phyloP scores from a whole-genome alignment of 768 basidiomycete species.

The Termitomyces sp. region DNA sequence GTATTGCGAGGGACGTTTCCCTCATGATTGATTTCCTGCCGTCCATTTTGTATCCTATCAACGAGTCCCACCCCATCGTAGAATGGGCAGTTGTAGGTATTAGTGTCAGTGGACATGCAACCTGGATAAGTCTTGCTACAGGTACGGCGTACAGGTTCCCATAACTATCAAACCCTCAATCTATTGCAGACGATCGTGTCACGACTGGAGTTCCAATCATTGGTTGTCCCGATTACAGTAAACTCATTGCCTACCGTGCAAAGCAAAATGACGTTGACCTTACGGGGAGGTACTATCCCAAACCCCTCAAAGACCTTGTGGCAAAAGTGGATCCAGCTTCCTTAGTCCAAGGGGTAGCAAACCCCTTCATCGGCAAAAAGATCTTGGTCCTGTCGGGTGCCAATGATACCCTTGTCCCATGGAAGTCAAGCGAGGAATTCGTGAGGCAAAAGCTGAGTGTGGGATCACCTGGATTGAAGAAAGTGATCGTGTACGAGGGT shows the following conservation, averaged over 20 bases:
- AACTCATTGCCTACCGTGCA: conserved; percentile 57
- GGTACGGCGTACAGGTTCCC: conserved; percentile 21
- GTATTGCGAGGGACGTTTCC: conserved; percentile 72
- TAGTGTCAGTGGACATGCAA: conserved; percentile 81
- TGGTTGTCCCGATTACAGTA: conserved; percentile 67
- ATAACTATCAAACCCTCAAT: neutral
- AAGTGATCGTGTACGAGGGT: conserved; percentile 27
- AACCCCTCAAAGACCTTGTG: too few relatives aligned
- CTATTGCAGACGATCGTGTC: conserved; percentile 36
- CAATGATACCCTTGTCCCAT: too few relatives aligned
- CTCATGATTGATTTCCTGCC: conserved; percentile 80
- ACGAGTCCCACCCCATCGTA: conserved; percentile 46
- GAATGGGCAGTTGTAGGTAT: conserved; percentile 73
- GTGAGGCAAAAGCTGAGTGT: conserved; percentile 46
- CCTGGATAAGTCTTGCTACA: conserved; percentile 64
- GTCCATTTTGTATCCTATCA: conserved; percentile 64
- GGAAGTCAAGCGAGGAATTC: conserved; percentile 38
- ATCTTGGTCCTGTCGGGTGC: too few relatives aligned
- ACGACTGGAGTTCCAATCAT: conserved; percentile 47
- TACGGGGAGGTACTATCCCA: conserved; percentile 52
- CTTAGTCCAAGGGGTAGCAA: too few relatives aligned
- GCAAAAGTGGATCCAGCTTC: too few relatives aligned
- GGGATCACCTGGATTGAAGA: conserved; percentile 37
- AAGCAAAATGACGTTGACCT: conserved; percentile 33
- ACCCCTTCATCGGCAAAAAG: too few relatives aligned